phyloP scores from a whole-genome alignment of 306 rosid species.

The Castanea crenata region DNA sequence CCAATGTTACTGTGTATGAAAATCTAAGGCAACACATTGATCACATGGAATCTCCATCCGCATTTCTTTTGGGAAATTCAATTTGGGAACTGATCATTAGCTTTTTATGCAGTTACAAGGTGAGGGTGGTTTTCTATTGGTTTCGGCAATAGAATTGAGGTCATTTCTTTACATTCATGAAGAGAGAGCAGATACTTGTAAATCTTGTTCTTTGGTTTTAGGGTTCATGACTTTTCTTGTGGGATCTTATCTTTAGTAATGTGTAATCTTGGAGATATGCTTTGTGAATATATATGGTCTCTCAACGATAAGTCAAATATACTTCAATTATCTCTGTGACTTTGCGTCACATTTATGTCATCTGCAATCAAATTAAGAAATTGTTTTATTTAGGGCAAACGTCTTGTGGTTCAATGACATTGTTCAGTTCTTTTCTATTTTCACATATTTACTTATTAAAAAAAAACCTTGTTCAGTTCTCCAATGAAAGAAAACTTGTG shows the following conservation, averaged over 20 bases:
- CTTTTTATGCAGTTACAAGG: constrained; percentile 32
- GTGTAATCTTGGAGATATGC: constrained; percentile 42
- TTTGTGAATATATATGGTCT: constrained; percentile 57
- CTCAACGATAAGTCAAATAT: constrained; percentile 22
- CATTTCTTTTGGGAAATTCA: constrained; percentile 22
- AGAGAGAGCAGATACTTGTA: constrained; percentile 67
- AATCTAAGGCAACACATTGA: background rate
- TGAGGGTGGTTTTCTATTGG: constrained; percentile 33
- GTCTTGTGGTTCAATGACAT: too few relatives aligned
- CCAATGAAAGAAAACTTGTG: background rate
- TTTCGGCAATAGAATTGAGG: constrained; percentile 58
- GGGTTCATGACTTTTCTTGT: constrained; percentile 36
- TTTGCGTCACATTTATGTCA: background rate
- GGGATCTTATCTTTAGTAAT: constrained; percentile 43
- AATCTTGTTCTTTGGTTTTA: constrained; percentile 47
- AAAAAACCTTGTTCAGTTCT: too few relatives aligned
- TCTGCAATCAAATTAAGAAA: background rate
- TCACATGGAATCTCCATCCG: constrained; percentile 6
- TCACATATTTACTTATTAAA: too few relatives aligned
- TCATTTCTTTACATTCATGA: constrained; percentile 49
- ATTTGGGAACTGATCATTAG: constrained; percentile 10
- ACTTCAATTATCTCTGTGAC: background rate
- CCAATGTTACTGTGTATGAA: background rate
- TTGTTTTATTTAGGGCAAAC: background rate
- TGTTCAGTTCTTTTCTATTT: too few relatives aligned